Base-by-base conservation (phyloP, 83 land plant species). In the Diphasiastrum complanatum region DNA sequence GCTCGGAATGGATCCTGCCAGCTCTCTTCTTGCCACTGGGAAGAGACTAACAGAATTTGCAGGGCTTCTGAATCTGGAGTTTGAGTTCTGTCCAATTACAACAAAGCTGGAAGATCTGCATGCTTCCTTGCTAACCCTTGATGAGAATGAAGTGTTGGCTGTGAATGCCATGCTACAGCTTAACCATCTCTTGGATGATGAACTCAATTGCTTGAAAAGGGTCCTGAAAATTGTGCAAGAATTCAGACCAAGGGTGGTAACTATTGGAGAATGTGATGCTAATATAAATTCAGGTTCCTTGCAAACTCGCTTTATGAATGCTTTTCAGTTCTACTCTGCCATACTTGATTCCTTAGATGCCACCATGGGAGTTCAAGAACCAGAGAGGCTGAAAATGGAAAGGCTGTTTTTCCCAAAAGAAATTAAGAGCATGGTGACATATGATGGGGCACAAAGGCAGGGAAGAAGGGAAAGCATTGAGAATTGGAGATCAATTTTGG, bases 401-500 rank as follows among this genome's bases (percentile, higher is more conserved):
- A 41, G 45, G 1, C 12, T 41, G n/a, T 41, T 41, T 14, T 41
- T 41, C 18, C n/a, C 45, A 14, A 41, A 41, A 41, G 45, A 41
- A 18, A 41, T 41, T 14, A 41, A 18, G 45, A 18, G n/a, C n/a
- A 41, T 41, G 12, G 45, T 41, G 45, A 41, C 12, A 14, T 0
- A 18, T 41, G n/a, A 41, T 18, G n/a, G 45, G n/a, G n/a, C n/a
- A 14, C 12, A 41, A 14, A 14, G n/a, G 45, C 12, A 1, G n/a
- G 45, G n/a, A 18, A 41, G 45, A 41, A 14, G 0, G 45, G 45
- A 41, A 18, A 41, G n/a, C 18, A 41, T 14, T 41, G 45, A 41
- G 45, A 41, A 41, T 41, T 41, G 45, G 45, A 41, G 45, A 41
- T 41, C 45, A 14, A 41, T 41, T 41, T 14, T 41, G n/a, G 45